phyloP scores from a whole-genome alignment of 306 rosid genomes.

The Castanopsis chinensis region DNA sequence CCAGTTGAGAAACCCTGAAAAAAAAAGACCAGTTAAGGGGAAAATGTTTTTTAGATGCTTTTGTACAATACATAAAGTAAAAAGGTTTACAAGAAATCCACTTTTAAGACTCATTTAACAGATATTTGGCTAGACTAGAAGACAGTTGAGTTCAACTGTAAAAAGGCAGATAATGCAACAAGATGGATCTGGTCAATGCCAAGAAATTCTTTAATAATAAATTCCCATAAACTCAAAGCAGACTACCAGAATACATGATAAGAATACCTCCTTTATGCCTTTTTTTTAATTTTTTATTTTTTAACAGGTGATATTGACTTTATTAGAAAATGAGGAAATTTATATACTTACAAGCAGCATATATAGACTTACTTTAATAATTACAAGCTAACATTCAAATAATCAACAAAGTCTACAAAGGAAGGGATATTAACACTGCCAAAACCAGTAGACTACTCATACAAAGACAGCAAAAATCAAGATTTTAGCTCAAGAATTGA shows the following conservation, averaged over 20 bases:
- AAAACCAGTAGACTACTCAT: no score
- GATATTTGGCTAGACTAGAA: background rate
- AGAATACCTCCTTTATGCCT: background rate
- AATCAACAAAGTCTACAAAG: no score
- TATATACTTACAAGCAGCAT: no score
- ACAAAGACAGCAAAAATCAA: no score
- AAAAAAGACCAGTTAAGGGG: slow-evolving; percentile 15
- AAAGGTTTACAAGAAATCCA: background rate
- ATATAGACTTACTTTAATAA: no score
- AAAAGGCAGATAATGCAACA: background rate
- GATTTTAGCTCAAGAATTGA: no score
- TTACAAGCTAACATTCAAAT: no score
- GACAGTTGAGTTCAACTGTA: background rate
- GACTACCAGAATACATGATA: background rate
- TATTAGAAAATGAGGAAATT: no score
- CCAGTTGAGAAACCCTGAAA: slow-evolving; percentile 95
- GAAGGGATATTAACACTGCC: no score
- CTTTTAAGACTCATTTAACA: background rate
- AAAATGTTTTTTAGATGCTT: background rate
- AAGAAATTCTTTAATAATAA: background rate
- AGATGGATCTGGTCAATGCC: background rate
- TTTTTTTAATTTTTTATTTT: background rate
- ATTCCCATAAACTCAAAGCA: background rate
- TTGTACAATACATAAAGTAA: background rate
- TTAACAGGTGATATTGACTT: background rate